These are phyloP conservation scores for Pseudozyma sp. DNA, from an alignment of 1,284 basidiomycete species.

Conservation along the genomic window DNA sequence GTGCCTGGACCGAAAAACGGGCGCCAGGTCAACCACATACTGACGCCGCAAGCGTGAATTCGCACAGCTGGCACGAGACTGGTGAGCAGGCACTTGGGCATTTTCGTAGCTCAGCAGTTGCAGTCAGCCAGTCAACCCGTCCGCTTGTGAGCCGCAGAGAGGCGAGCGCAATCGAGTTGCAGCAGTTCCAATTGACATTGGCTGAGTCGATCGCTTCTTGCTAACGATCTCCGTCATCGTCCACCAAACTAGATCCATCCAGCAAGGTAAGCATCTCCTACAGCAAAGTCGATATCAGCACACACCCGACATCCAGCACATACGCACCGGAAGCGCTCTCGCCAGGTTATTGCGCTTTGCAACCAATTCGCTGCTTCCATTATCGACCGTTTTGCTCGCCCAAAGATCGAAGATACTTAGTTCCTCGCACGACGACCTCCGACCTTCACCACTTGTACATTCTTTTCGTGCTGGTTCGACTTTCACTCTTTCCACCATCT, in stretches of 20 bases:
- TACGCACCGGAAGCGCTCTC: conserved; percentile 2
- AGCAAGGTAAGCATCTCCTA: conserved; percentile 45
- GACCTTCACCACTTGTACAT: not conserved
- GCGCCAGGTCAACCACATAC: not conserved
- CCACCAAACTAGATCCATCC: conserved; percentile 50
- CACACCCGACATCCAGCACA: conserved; percentile 2
- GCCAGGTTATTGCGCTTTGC: conserved; percentile 4
- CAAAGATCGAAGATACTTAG: not conserved
- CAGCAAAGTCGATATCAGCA: conserved; percentile 12
- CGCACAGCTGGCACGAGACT: conserved; percentile 10
- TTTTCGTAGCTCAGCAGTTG: conserved; percentile 6
- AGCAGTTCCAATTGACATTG: conserved; percentile 13
- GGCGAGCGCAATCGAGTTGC: not conserved
- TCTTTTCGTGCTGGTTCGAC: conserved; percentile 17
- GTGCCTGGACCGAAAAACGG: not conserved
- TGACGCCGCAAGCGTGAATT: not conserved
- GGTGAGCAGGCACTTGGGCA: conserved; percentile 18
- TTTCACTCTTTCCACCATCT: not conserved
- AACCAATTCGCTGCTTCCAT: not conserved
- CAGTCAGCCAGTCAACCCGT: conserved; percentile 4
- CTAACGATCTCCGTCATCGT: conserved; percentile 51
- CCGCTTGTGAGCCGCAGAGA: not conserved
- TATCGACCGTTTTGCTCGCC: not conserved
- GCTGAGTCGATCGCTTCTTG: conserved; percentile 26
- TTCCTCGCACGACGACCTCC: not conserved